These are phyloP conservation scores for Pinus taeda DNA, from an alignment of 75 land plant species.

Conservation along the genomic window DNA sequence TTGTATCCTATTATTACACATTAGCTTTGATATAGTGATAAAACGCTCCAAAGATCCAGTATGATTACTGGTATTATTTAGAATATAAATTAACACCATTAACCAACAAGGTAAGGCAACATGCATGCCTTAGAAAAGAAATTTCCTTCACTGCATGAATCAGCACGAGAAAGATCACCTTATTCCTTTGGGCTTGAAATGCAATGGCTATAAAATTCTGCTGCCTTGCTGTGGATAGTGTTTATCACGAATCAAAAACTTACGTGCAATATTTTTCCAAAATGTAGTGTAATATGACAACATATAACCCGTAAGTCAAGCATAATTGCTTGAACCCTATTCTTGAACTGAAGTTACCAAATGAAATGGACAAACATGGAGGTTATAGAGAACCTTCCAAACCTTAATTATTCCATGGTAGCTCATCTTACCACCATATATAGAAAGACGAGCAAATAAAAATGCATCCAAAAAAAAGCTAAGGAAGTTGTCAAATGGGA, in stretches of 20 bases:
- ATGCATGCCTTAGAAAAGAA: background rate
- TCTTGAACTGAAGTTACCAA: background rate
- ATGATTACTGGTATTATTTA: background rate
- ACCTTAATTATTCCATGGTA: background rate
- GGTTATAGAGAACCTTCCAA: background rate
- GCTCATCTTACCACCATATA: background rate
- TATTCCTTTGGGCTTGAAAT: background rate
- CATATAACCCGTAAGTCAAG: background rate
- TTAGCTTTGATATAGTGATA: background rate
- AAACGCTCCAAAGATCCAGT: background rate
- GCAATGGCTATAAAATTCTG: background rate
- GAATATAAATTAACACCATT: background rate
- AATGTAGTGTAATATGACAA: background rate
- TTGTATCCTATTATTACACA: background rate
- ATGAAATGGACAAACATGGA: background rate
- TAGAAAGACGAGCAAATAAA: background rate
- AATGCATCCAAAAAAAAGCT: slow-evolving; percentile 4
- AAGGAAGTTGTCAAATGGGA: background rate
- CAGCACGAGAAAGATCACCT: background rate
- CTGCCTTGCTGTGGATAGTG: background rate
- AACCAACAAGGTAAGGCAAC: background rate
- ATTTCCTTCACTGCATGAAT: background rate
- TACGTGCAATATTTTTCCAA: slow-evolving; percentile 2
- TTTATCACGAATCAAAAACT: background rate
- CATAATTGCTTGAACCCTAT: background rate